A percentile compares a stretch with the other conserved stretches of the same genome.
phyloP scores from a whole-genome alignment of 805 yeast genomes.

The Saturnispora serradocipensis region DNA sequence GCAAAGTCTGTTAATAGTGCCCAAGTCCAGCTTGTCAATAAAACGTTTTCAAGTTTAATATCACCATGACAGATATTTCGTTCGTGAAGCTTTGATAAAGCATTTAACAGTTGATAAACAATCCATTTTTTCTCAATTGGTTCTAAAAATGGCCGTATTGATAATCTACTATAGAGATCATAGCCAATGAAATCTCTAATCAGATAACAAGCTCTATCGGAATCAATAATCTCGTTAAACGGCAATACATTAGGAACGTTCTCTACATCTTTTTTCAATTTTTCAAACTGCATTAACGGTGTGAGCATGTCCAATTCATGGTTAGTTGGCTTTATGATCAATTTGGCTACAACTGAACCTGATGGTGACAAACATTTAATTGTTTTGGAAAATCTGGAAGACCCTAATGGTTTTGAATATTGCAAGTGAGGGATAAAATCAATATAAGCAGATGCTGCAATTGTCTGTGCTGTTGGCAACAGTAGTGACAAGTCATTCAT shows the following conservation, averaged over 20 bases:
- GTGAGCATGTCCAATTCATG: conserved; percentile 29
- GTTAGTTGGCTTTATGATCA: conserved; percentile 62
- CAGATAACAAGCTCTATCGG: conserved; percentile 86
- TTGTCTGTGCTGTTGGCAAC: conserved; percentile 87
- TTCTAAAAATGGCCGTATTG: conserved; percentile 81
- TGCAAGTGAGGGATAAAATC: conserved; percentile 70
- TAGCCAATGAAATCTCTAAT: conserved; percentile 73
- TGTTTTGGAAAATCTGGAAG: conserved; percentile 79
- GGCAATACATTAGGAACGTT: conserved; percentile 58
- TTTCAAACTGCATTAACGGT: conserved; percentile 25
- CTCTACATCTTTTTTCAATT: conserved; percentile 32
- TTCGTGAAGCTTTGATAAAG: conserved; percentile 55
- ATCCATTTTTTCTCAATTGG: conserved; percentile 77
- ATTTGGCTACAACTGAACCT: conserved; percentile 69
- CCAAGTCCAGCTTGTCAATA: conserved; percentile 89
- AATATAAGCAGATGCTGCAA: conserved; percentile 83
- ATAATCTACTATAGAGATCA: conserved; percentile 77
- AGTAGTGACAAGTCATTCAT: conserved; percentile 56
- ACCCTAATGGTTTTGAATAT: conserved; percentile 65
- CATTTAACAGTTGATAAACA: conserved; percentile 66
- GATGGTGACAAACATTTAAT: conserved; percentile 67
- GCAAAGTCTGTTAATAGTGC: conserved; percentile 75
- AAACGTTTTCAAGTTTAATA: conserved; percentile 79
- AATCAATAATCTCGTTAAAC: conserved; percentile 67
- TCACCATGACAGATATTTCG: conserved; percentile 74